These are phyloP conservation scores for Dipteronia sinensis DNA, from an alignment of 345 rosid species.

Conservation along the genomic window DNA sequence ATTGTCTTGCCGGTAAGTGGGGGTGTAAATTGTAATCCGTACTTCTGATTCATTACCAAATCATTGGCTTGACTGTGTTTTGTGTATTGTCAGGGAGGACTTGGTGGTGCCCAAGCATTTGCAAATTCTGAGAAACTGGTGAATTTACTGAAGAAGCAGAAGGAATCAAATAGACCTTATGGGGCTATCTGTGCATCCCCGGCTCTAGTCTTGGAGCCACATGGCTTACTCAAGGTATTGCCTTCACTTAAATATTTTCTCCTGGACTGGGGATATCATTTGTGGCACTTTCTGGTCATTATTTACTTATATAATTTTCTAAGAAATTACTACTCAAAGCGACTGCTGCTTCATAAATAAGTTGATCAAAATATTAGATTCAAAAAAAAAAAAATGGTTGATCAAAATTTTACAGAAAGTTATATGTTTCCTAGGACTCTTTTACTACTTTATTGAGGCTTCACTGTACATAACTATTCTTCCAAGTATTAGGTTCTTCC, in stretches of 20 bases:
- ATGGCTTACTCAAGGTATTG: constrained; percentile 86
- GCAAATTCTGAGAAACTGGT: constrained; percentile 79
- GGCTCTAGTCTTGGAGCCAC: constrained; percentile 84
- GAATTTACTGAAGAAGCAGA: constrained; percentile 72
- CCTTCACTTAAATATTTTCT: background rate
- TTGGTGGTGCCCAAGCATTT: constrained; percentile 94
- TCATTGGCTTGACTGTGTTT: background rate
- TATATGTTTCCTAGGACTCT: background rate
- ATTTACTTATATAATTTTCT: background rate
- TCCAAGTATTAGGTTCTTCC: background rate
- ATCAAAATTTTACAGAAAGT: background rate
- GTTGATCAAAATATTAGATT: too few relatives aligned
- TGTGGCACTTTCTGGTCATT: background rate
- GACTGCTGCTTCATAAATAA: background rate
- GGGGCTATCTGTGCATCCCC: constrained; percentile 99
- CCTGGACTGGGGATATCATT: background rate
- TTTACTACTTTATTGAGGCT: background rate
- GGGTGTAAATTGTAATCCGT: background rate
- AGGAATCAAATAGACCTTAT: constrained; percentile 72
- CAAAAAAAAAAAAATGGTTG: too few relatives aligned
- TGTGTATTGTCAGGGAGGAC: constrained; percentile 66
- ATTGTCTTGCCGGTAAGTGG: constrained; percentile 83
- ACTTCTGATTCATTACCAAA: background rate
- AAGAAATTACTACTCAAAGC: background rate
- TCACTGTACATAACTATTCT: background rate